phyloP scores from a whole-genome alignment of 106 monocot genomes.

The Amphibolis antarctica region DNA sequence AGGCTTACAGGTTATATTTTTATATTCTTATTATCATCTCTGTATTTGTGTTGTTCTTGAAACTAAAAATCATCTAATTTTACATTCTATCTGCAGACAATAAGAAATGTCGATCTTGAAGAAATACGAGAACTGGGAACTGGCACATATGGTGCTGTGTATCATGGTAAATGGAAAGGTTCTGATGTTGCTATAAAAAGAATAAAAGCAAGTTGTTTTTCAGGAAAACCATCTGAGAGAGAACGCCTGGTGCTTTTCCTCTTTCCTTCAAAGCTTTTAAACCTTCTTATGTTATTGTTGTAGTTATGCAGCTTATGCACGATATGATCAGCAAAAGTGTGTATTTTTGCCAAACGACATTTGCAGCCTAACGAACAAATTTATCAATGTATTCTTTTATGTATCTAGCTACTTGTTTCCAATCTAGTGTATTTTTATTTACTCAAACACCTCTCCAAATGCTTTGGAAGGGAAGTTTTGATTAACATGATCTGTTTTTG shows the following conservation, averaged over 20 bases:
- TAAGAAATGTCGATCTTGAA: conserved; percentile 79
- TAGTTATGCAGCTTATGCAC: too few species aligned
- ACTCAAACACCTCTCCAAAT: too few species aligned
- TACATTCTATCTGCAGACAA: conserved; percentile 44
- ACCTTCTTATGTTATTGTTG: not conserved
- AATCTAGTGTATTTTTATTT: too few species aligned
- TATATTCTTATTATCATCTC: not conserved
- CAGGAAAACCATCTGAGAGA: conserved; percentile 83
- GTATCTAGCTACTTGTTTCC: too few species aligned
- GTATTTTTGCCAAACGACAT: too few species aligned
- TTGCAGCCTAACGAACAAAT: too few species aligned
- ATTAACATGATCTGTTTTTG: too few species aligned
- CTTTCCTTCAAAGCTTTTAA: not conserved
- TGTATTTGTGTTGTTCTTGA: not conserved
- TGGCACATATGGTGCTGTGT: conserved; percentile 88
- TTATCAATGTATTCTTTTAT: too few species aligned
- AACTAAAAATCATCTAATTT: not conserved
- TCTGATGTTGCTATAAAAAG: conserved; percentile 92
- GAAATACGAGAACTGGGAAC: conserved; percentile 78
- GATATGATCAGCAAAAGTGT: too few species aligned
- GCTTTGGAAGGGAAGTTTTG: too few species aligned
- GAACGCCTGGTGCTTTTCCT: conserved; percentile 54
- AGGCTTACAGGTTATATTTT: conserved; percentile 61
- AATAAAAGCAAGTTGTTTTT: conserved; percentile 90
- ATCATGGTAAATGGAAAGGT: conserved; percentile 89